Base-by-base conservation (phyloP, 73 alveolate genomes). In the Paramecium primaurelia region DNA sequence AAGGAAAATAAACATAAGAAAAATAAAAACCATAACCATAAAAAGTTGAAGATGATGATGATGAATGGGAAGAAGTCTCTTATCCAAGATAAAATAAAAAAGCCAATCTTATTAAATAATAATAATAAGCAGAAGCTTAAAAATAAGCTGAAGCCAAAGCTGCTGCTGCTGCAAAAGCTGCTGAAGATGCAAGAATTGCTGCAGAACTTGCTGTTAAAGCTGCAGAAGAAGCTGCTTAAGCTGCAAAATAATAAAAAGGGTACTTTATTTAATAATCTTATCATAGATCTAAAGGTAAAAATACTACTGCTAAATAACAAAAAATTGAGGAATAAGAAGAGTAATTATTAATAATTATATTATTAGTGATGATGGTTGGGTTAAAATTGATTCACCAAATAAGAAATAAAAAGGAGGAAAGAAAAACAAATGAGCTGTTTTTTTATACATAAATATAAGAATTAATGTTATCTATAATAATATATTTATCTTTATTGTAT, bases 321-420 rank as follows among this genome's bases (percentile, higher is more conserved):
- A 22, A 73, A 73, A 4, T 2, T 14, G 87, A 30, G 1, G 87
- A 14, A 37, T 4, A 73, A 36, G 54, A 73, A 16, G 87, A 73
- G 87, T 73, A 73, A 73, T 73, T 68, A 68, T 36, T 73, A 37
- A 34, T 73, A 30, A 30, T 1, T 36, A 36, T 37, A 16, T 36
- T 4, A 5, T 34, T 73, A 73, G 87, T 73, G 87, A 73, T 73
- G 87, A 73, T 73, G 87, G 87, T 12, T 73, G 87, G 87, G 59
- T 73, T 73, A 37, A 73, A 16, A 68, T 73, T 73, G 87, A 73
- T 38, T 37, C 87, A 36, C 59, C 60, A 37, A 36, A 73, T 18
- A 73, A 73, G n/a, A 64, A 64, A 64, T 64, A 64, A 64, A 64
- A 64, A 26, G 59, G 59, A 73, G 87, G 87, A 73, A 73, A 73